Base-by-base conservation (phyloP, 805 yeast genomes). In the Isabelozyma gotoi region DNA sequence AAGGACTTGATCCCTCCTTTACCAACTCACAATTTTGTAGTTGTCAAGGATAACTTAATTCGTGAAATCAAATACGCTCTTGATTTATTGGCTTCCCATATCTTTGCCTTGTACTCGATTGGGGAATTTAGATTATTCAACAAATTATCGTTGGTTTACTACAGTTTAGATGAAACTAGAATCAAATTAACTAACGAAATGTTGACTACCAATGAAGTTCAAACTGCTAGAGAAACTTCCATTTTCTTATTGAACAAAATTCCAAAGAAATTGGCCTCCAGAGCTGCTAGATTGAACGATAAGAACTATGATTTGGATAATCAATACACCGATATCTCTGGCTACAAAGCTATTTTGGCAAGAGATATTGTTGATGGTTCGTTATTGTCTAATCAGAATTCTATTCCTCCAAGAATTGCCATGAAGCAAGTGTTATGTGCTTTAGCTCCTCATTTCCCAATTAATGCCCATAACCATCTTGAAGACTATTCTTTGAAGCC, bases 341-440 rank as follows among this genome's bases (percentile, higher is more conserved):
- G 89, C 19, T 82, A 81, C 54, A 84, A 82, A 57, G 78, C 88
- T 3, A 73, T 85, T 24, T 68, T 83, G 53, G 76, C 89, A 0
- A 77, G 95, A 67, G 82, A 84, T 52, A 67, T 78, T 3, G 49
- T 63, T 17, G 66, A 82, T 17, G 91, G 88, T 33, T 80, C 80
- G 46, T 62, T 85, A 36, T 76, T 77, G 53, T 59, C 76, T 14
- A 49, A 50, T 41, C 50, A 49, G 40, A 68, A 62, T 41, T 64
- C 77, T 1, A 63, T 74, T 33, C 82, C 90, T 5, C 78, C 85
- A 18, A 59, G 65, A 34, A 69, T 89, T 44, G 86, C 91, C 12
- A 73, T 77, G 38, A 82, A 78, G 58, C 94, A 88, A 61, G 67
- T 83, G 40, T 73, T 83, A 42, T 76, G 83, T 61, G 91, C 95